These are phyloP conservation scores for Chaetomium tenue DNA, from an alignment of 495 filamentous ascomycete genomes.

Conservation along the genomic window DNA sequence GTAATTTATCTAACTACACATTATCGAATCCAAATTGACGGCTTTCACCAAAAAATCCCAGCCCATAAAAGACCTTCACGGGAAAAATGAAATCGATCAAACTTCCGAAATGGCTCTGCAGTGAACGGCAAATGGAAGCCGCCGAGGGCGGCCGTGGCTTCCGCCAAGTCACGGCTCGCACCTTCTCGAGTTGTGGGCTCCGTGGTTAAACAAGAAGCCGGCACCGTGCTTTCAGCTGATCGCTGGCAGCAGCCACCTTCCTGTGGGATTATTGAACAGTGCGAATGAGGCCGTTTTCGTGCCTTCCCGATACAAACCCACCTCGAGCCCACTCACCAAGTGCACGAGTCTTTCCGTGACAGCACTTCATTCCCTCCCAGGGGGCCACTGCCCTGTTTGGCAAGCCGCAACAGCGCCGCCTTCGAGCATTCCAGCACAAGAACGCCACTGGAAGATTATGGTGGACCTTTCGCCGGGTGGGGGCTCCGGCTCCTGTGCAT, in stretches of 20 bases:
- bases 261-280: neutral
- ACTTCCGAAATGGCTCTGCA: neutral
- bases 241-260: neutral
- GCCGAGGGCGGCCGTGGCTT: neutral
- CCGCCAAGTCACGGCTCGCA: slow-evolving; percentile 4
- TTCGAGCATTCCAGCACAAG: neutral
- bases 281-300: neutral
- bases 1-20: neutral
- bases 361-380: neutral
- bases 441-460: neutral
- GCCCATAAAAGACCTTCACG: neutral
- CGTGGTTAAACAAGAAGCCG: neutral
- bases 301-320: neutral
- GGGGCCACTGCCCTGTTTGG: neutral
- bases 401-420: neutral
- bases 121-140: neutral
- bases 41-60: neutral
- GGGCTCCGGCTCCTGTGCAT: slow-evolving; percentile 4
- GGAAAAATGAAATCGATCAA: too few relatives aligned
- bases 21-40: neutral
- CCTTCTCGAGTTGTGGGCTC: neutral
- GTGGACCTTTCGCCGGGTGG: neutral
- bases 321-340: neutral
- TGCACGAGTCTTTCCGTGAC: neutral
- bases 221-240: neutral